Base-by-base conservation (phyloP, 2,329 filamentous ascomycete genomes). In the Metarhizium humberi region DNA sequence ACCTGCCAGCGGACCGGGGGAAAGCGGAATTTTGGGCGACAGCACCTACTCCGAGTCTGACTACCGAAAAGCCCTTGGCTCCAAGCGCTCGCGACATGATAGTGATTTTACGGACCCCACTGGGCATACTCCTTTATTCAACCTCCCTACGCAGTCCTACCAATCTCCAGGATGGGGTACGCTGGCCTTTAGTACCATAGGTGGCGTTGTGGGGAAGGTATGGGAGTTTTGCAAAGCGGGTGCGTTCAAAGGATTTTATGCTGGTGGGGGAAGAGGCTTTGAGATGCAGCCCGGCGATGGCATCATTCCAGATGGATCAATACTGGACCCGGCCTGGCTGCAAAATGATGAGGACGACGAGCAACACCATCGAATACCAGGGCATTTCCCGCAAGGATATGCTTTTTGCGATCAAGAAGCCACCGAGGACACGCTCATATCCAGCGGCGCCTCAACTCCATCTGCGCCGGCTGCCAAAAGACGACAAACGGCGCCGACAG, bases 191-290 rank as follows among this genome's bases (percentile, higher is more conserved):
- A 79, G 73, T 45, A 77, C 87, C 0, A 77, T 89, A 7, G 84
- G 84, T 1, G 82, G 78, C 32, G 81, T 88, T 3, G 82, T 88
- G 1, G 88, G 89, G 18, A 92, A 86, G 64, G 84, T 95, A 0
- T 91, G 90, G 80, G 82, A 91, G 61, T 94, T 96, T 63, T 96
- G 92, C 73, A 88, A 77, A 67, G 73, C 75, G 0, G 82, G 79
- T 8, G 82, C 87, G 0, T 95, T 96, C 65, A 80, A 81, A 54
- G 92, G 92, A 0, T 96, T 96, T 68, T 85, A 92, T 58, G 90
- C 92, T 13, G 92, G 92, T 7, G 90, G 87, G 3, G 92, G 92
- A 8, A 77, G 76, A 57, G 84, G 83, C 30, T 95, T 92, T 64
- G 74, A 79, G 6, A 73, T 89, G 61, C 59, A 59, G 18, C 56